Conservation (phyloP, 306 rosid species). For the Rubus parviflorus region DNA sequence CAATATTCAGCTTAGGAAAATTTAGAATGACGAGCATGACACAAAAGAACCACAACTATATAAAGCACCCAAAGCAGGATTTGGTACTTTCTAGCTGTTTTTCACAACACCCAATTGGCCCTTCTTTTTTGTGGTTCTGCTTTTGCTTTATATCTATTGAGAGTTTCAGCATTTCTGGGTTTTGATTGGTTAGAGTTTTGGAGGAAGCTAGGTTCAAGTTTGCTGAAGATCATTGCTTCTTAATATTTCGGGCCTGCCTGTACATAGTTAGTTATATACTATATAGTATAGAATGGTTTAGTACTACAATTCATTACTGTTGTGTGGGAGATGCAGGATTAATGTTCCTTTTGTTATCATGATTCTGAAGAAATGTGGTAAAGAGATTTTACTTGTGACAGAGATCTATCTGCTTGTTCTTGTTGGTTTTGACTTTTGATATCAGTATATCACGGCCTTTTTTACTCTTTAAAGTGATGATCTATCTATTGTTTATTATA, state of each 20-base stretch:
- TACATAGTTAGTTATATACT: conserved; percentile 31
- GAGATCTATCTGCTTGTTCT: background rate
- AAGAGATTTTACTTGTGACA: background rate
- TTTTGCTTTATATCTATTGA: conserved; percentile 14
- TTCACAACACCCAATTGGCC: background rate
- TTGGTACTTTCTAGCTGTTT: background rate
- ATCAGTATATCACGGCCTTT: background rate
- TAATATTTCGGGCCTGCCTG: conserved; percentile 20
- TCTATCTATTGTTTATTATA: background rate
- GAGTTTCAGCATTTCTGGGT: background rate
- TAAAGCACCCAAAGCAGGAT: conserved; percentile 21
- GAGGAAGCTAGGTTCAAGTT: conserved; percentile 4
- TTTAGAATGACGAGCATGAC: background rate
- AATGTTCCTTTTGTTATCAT: conserved; percentile 16
- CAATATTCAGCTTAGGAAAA: background rate
- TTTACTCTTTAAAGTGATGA: background rate
- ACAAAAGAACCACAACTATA: background rate
- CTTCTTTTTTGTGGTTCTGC: background rate
- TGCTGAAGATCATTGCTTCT: conserved; percentile 16
- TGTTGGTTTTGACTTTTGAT: background rate
- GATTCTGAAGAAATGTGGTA: background rate
- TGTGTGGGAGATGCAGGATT: background rate
- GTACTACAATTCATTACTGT: background rate
- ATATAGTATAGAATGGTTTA: conserved; percentile 10
- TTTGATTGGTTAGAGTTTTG: conserved; percentile 7